phyloP scores from a whole-genome alignment of 208 protist genomes.

The Leishmania tarentolae region DNA sequence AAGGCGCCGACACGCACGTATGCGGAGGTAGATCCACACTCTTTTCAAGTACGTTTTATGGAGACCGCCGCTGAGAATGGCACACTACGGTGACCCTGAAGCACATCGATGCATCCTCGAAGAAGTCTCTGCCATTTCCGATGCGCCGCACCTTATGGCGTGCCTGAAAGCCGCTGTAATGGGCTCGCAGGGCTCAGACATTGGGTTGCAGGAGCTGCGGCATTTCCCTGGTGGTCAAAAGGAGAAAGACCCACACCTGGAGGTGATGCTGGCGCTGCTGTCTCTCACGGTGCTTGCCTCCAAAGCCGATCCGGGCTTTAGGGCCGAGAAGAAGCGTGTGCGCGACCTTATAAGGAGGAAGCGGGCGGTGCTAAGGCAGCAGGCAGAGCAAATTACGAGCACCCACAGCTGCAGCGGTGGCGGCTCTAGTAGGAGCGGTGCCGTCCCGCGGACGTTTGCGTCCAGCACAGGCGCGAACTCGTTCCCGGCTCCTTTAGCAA shows the following conservation, averaged over 20 bases:
- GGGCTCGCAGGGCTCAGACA: slow-evolving; percentile 29
- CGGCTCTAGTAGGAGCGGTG: neutral
- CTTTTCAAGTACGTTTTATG: neutral
- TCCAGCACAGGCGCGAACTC: neutral
- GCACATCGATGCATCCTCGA: slow-evolving; percentile 38
- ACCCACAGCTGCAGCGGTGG: neutral
- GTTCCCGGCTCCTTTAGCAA: neutral
- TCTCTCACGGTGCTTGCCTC: slow-evolving; percentile 26
- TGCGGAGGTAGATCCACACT: neutral
- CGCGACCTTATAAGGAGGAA: slow-evolving; percentile 15
- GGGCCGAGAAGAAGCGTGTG: slow-evolving; percentile 19
- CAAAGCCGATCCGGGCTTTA: slow-evolving; percentile 19
- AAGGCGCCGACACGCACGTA: neutral
- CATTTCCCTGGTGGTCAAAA: slow-evolving; percentile 10
- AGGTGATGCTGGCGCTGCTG: slow-evolving; percentile 21
- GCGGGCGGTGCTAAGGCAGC: slow-evolving; percentile 11
- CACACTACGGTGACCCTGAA: slow-evolving; percentile 42
- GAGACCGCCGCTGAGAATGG: slow-evolving; percentile 14
- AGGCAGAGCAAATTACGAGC: slow-evolving; percentile 15
- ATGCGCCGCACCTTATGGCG: slow-evolving; percentile 18
- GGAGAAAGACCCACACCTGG: slow-evolving; percentile 12
- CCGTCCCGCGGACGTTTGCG: slow-evolving; percentile 1
- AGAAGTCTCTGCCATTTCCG: slow-evolving; percentile 23
- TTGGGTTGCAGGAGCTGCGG: slow-evolving; percentile 18
- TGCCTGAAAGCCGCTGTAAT: slow-evolving; percentile 35